phyloP scores from a whole-genome alignment of 257 asterid species.

The Solanum dulcamara region DNA sequence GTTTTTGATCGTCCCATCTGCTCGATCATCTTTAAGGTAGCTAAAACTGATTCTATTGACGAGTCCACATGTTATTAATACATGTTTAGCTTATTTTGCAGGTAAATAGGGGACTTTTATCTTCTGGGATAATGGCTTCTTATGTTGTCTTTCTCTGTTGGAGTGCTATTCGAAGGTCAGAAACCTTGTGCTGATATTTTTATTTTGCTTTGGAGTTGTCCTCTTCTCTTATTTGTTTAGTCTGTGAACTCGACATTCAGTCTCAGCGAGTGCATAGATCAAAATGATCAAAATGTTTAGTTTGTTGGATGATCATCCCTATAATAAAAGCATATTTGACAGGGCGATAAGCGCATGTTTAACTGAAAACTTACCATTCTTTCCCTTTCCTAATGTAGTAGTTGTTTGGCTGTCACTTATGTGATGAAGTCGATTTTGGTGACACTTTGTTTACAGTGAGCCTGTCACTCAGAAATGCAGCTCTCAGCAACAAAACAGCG shows the following conservation, averaged over 20 bases:
- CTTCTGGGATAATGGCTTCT: constrained; percentile 97
- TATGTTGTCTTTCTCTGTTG: constrained; percentile 85
- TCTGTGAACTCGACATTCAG: neutral
- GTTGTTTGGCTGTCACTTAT: neutral
- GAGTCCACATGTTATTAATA: neutral
- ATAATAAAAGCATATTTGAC: neutral
- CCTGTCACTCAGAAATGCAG: constrained; percentile 77
- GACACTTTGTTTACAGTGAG: constrained; percentile 39
- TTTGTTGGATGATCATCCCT: neutral
- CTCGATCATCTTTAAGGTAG: neutral
- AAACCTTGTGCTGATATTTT: neutral
- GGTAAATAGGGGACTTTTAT: constrained; percentile 86
- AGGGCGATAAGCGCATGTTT: neutral
- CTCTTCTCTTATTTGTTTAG: neutral
- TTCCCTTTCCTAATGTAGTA: neutral
- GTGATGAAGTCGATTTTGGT: neutral
- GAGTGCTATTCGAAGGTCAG: constrained; percentile 88
- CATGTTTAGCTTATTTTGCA: constrained; percentile 6
- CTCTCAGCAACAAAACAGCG: constrained; percentile 36
- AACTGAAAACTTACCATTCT: neutral
- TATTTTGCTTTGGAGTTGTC: neutral
- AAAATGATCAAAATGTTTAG: neutral
- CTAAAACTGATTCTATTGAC: neutral
- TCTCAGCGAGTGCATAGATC: neutral
- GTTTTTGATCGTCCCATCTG: neutral